phyloP scores from a whole-genome alignment of 148 eudicot genomes.

The Silene conica region DNA sequence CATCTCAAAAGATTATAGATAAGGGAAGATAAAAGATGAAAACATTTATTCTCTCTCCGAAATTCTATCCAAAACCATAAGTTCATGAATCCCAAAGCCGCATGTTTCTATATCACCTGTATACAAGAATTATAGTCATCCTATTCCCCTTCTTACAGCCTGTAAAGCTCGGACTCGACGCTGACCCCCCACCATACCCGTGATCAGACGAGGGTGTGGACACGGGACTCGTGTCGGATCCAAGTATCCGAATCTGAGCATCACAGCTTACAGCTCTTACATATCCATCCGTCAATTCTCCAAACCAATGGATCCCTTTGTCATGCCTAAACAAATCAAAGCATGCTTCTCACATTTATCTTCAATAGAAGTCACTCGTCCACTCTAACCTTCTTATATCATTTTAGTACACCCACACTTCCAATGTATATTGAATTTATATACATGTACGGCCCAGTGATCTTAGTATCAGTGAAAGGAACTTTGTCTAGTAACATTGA shows the following conservation, averaged over 20 bases:
- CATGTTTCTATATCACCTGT: not conserved
- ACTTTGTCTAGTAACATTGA: not conserved
- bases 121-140: not conserved
- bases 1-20: not conserved
- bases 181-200: too few species aligned
- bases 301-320: slow-evolving; percentile 6
- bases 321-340: not conserved
- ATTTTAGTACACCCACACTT: not conserved
- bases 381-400: not conserved
- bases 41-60: too few species aligned
- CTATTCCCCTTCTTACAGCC: not conserved
- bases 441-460: not conserved
- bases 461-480: not conserved
- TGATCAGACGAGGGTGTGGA: too few species aligned
- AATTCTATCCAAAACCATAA: not conserved
- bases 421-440: not conserved
- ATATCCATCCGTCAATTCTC: not conserved
- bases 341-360: not conserved
- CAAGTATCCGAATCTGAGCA: too few species aligned
- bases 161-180: not conserved
- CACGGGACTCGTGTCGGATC: too few species aligned
- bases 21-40: too few species aligned
- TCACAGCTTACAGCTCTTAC: too few species aligned
- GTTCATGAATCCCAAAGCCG: not conserved
- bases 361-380: not conserved